Base-by-base conservation (phyloP, 257 asterid species). In the Avicennia marina region DNA sequence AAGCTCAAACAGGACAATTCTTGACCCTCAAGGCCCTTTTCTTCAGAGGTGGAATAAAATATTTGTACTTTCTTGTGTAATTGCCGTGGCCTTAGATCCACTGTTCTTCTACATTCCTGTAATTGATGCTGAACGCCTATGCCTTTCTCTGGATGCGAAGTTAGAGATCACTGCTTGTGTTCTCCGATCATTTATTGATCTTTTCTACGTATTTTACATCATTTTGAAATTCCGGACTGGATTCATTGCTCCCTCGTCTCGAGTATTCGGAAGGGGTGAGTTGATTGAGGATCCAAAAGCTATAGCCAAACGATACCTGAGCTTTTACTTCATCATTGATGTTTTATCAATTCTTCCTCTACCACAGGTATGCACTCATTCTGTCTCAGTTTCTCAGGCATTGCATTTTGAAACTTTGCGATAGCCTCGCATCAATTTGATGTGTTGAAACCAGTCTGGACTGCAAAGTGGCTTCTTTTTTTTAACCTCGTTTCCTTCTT, bases 211-310 rank as follows among this genome's bases (percentile, higher is more conserved):
- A 27, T 71, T 87, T 56, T 97, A 89, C 66, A 89, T 93, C 62
- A 75, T 93, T 75, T 87, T 93, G 54, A 96, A 93, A 58, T 93
- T 93, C 47, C 99, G 83, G 26, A 89, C 97, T 27, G 96, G 99
- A 34, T 93, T 93, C 68, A 89, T 93, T 56, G 96, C 96, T 58
- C 99, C 97, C 50, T 77, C 87, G 32, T 93, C 99, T 0, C 95
- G 99, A 58, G 99, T 93, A 52, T 93, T 93, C 64, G 99, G 99
- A 68, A 82, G 99, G 82, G 99, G 99, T 5, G 94, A 86, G 76
- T 72, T 93, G 56, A 94, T 93, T 52, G 86, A 93, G 72, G 94
- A 93, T 74, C 72, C 91, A 2, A 78, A 96, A 94, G 90, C 73
- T 73, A 89, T 93, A 48, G 97, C 99, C 43, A 89, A 84, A 81